These are phyloP conservation scores for Apiotrichum montevideense DNA, from an alignment of 1,284 basidiomycete genomes.

Conservation along the genomic window DNA sequence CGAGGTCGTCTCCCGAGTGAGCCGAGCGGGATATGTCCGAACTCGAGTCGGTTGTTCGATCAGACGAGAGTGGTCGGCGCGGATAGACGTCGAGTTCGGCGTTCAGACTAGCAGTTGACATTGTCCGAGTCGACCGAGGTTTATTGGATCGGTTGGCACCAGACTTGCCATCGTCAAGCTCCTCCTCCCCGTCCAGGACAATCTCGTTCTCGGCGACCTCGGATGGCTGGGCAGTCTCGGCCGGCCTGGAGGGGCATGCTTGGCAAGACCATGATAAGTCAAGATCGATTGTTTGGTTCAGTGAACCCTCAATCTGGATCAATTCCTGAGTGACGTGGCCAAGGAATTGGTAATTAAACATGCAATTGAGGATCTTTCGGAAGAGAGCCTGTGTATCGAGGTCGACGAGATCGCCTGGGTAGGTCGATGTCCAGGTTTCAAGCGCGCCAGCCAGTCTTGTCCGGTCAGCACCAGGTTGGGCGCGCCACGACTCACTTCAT, in stretches of 20 bases:
- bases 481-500: constrained; percentile 33
- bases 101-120: constrained; percentile 18
- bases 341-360: constrained; percentile 37
- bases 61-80: not conserved
- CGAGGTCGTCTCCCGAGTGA: constrained; percentile 8
- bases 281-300: constrained; percentile 27
- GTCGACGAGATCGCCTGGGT: constrained; percentile 42
- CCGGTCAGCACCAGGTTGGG: not conserved
- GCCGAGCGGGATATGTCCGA: constrained; percentile 10
- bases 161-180: constrained; percentile 13
- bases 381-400: constrained; percentile 23
- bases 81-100: constrained; percentile 3
- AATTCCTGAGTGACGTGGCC: constrained; percentile 41
- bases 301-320: constrained; percentile 24
- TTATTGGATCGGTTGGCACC: not conserved
- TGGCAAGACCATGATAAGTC: constrained; percentile 39
- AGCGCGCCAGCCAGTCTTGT: constrained; percentile 39
- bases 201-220: constrained; percentile 2
- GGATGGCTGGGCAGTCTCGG: not conserved
- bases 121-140: constrained; percentile 5
- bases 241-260: not conserved
- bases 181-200: constrained; percentile 14
- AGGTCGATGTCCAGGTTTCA: constrained; percentile 37
- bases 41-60: constrained; percentile 7
- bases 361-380: constrained; percentile 27